Evolutionary conservation across 176 grass and related monocot genomes (phyloP).

Genomic region (Coix lacrymajobi): DNA sequence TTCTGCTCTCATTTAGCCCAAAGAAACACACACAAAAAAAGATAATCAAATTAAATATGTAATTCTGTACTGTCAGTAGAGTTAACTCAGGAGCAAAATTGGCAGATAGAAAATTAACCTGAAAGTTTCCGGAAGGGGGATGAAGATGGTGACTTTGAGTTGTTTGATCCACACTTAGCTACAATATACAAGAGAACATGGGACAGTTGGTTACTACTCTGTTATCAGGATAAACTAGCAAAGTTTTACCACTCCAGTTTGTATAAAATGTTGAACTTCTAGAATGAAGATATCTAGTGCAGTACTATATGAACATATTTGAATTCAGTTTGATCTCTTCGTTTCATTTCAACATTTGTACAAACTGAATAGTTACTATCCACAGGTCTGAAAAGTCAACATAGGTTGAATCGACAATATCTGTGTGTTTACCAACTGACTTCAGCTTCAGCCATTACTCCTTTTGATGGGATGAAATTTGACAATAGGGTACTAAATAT

Average conservation of each 20-base stretch:
- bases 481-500: background rate
- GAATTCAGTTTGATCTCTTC: background rate
- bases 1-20: conserved; percentile 45
- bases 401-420: background rate
- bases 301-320: conserved; percentile 9
- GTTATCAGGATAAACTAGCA: background rate
- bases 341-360: background rate
- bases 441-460: background rate
- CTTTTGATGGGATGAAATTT: background rate
- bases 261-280: background rate
- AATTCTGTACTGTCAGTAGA: conserved; percentile 6
- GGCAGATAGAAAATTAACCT: conserved; percentile 30
- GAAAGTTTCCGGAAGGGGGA: conserved; percentile 65
- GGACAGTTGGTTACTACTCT: conserved; percentile 15
- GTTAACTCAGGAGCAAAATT: background rate
- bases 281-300: conserved; percentile 11
- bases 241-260: background rate
- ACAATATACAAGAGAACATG: conserved; percentile 5
- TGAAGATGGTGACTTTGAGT: conserved; percentile 52
- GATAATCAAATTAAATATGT: conserved; percentile 3
- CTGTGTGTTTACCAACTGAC: background rate
- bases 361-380: background rate
- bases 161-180: conserved; percentile 44
- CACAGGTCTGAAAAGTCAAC: background rate
- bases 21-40: conserved; percentile 18